phyloP scores from a whole-genome alignment of 176 grass and related monocot species.

The Cenchrus fungigraminus region DNA sequence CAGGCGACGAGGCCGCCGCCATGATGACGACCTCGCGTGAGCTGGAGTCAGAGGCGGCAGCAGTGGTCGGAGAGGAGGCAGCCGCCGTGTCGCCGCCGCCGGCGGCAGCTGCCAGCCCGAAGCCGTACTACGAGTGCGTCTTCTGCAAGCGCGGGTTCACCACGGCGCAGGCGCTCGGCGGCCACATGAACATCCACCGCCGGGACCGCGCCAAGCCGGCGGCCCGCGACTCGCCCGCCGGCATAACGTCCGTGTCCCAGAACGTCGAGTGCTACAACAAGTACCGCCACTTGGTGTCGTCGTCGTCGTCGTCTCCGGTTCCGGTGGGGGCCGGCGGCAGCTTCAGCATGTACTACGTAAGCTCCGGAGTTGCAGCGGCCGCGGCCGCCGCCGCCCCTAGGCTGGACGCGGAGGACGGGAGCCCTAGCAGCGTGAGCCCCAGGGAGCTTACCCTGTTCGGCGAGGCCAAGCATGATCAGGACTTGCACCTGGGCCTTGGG shows the following conservation, averaged over 20 bases:
- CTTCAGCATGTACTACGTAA: constrained; percentile 37
- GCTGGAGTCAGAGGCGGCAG: background rate
- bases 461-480: constrained; percentile 15
- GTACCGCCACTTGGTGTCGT: background rate
- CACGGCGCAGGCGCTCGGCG: constrained; percentile 70
- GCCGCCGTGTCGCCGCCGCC: background rate
- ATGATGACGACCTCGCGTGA: background rate
- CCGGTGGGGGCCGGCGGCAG: background rate
- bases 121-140: constrained; percentile 68
- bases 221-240: background rate
- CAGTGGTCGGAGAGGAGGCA: background rate
- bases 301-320: background rate
- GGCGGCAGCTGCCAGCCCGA: background rate
- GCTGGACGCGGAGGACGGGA: background rate
- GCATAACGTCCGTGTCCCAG: background rate
- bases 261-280: constrained; percentile 32
- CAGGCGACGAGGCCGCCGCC: constrained; percentile 30
- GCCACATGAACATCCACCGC: constrained; percentile 84
- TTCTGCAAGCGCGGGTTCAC: constrained; percentile 80
- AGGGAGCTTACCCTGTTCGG: constrained; percentile 52
- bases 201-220: constrained; percentile 41
- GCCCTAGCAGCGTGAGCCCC: constrained; percentile 39
- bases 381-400: background rate
- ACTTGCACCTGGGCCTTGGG: constrained; percentile 34
- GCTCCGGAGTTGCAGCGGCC: background rate